phyloP scores from a whole-genome alignment of 768 basidiomycete genomes.

The Russula ochroleuca region DNA sequence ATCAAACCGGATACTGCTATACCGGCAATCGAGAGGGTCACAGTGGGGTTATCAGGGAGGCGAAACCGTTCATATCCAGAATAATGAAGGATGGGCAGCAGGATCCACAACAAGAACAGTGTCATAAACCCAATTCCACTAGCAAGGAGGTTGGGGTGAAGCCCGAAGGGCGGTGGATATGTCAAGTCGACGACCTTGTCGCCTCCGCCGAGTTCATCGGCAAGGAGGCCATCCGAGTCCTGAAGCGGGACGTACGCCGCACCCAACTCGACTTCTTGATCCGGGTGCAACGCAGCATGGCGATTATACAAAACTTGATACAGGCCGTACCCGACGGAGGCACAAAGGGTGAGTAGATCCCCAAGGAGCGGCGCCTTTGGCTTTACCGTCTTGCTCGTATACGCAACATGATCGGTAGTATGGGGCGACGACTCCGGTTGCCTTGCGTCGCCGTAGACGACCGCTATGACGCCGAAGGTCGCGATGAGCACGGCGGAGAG shows the following conservation, averaged over 20 bases:
- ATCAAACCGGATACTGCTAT: constrained; percentile 69
- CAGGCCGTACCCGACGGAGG: constrained; percentile 66
- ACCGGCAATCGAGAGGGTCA: constrained; percentile 52
- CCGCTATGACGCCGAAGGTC: constrained; percentile 70
- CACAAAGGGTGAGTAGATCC: constrained; percentile 66
- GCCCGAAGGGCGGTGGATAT: constrained; percentile 71
- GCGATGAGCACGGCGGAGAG: constrained; percentile 75
- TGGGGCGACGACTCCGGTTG: constrained; percentile 33
- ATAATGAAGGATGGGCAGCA: constrained; percentile 70
- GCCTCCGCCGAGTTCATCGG: constrained; percentile 29
- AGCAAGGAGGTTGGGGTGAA: constrained; percentile 80
- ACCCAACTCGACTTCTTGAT: constrained; percentile 48
- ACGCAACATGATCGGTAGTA: constrained; percentile 9
- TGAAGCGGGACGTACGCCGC: constrained; percentile 45
- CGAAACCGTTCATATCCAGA: constrained; percentile 60
- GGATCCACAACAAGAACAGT: constrained; percentile 68
- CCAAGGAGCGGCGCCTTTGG: constrained; percentile 60
- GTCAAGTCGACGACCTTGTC: constrained; percentile 26
- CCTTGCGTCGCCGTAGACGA: constrained; percentile 66
- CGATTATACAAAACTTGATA: constrained; percentile 87
- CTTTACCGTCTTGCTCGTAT: constrained; percentile 4
- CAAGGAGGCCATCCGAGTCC: constrained; percentile 35
- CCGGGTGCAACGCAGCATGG: constrained; percentile 65
- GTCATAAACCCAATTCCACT: constrained; percentile 78
- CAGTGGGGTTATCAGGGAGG: constrained; percentile 50